These are phyloP conservation scores for Thuja plicata DNA, from an alignment of 83 land plant species.

Conservation along the genomic window DNA sequence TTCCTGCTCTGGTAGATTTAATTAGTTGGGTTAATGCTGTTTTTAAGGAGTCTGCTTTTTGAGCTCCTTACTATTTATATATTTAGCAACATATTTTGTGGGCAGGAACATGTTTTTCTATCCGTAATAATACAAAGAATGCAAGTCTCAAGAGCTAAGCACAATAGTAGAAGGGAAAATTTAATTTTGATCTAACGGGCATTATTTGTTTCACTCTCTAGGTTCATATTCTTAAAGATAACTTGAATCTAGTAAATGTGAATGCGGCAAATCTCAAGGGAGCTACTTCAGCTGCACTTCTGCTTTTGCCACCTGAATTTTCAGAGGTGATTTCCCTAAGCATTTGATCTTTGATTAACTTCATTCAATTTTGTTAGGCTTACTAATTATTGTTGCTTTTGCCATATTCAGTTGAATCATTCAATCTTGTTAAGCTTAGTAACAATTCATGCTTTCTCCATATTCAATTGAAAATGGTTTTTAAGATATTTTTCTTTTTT, in stretches of 20 bases:
- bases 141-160: background rate
- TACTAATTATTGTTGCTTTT: background rate
- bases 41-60: background rate
- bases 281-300: constrained; percentile 80
- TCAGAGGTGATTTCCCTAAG: constrained; percentile 61
- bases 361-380: background rate
- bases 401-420: background rate
- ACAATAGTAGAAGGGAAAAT: background rate
- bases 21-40: background rate
- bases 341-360: background rate
- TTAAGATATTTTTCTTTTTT: background rate
- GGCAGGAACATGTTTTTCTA: background rate
- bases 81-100: background rate
- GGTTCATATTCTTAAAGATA: constrained; percentile 75
- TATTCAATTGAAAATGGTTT: background rate
- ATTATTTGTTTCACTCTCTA: constrained; percentile 20
- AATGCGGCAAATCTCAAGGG: constrained; percentile 72
- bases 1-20: background rate
- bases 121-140: background rate
- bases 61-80: background rate
- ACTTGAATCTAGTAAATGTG: constrained; percentile 46
- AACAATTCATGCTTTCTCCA: background rate
- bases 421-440: background rate
- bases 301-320: constrained; percentile 81
- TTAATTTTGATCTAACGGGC: background rate